phyloP scores from a whole-genome alignment of 257 asterid species.

The Solanum chmielewskii region DNA sequence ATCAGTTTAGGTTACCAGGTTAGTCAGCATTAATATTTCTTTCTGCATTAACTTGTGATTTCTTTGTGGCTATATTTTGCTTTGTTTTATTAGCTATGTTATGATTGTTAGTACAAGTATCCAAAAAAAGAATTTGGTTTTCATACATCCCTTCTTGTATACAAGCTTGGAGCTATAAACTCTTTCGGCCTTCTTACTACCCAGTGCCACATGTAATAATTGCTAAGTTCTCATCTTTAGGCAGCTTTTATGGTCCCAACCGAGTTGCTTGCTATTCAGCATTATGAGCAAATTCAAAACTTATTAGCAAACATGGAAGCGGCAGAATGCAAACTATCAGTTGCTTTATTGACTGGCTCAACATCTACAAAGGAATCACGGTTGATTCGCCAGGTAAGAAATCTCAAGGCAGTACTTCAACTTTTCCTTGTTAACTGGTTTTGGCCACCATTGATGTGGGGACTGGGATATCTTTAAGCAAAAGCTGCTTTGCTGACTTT shows the following conservation, averaged over 20 bases:
- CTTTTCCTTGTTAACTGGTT: neutral
- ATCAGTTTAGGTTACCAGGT: conserved; percentile 88
- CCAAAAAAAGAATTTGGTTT: neutral
- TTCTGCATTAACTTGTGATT: neutral
- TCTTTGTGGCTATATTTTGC: neutral
- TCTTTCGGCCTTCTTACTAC: neutral
- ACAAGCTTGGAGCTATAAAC: neutral
- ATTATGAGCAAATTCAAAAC: conserved; percentile 61
- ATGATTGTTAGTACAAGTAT: neutral
- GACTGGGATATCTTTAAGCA: neutral
- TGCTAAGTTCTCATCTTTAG: conserved; percentile 23
- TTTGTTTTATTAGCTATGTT: neutral
- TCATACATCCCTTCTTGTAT: neutral
- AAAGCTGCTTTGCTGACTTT: neutral
- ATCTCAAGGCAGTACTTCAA: neutral
- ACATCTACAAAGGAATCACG: conserved; percentile 70
- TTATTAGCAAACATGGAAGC: conserved; percentile 56
- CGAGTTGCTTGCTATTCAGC: conserved; percentile 91
- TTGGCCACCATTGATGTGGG: neutral
- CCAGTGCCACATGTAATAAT: neutral
- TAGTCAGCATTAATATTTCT: neutral
- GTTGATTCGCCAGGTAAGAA: conserved; percentile 51
- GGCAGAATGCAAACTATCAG: conserved; percentile 38
- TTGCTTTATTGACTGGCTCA: conserved; percentile 85
- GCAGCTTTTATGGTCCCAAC: conserved; percentile 99